A percentile compares a stretch with the other conserved stretches of the same genome.
phyloP scores from a whole-genome alignment of 2,329 filamentous ascomycete species.

The Colletotrichum chlorophyti region DNA sequence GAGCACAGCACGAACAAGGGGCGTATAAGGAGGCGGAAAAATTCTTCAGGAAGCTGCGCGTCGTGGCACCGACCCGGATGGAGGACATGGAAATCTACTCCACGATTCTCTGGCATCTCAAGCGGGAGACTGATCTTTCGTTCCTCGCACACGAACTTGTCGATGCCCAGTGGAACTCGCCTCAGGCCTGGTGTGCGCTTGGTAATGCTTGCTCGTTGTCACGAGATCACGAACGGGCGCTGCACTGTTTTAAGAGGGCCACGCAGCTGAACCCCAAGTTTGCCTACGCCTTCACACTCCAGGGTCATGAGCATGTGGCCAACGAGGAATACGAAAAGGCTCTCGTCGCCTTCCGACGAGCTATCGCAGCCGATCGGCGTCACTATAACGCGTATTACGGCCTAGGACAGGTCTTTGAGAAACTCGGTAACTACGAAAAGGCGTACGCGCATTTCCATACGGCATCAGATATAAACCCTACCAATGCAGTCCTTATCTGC shows the following conservation, averaged over 20 bases:
- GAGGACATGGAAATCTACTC: conserved; percentile 99
- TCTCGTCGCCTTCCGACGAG: conserved; percentile 82
- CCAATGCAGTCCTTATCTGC: conserved; percentile 89
- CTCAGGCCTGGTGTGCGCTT: conserved; percentile 94
- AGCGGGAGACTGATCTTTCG: conserved; percentile 88
- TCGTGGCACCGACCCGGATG: conserved; percentile 80
- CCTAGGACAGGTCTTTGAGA: conserved; percentile 82
- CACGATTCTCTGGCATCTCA: conserved; percentile 98
- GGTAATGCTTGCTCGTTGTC: conserved; percentile 95
- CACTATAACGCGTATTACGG: conserved; percentile 99
- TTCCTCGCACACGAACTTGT: conserved; percentile 91
- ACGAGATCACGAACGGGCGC: conserved; percentile 90
- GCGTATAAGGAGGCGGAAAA: conserved; percentile 87
- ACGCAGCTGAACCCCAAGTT: conserved; percentile 90
- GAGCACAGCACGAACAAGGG: conserved; percentile 89
- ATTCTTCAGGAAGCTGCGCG: conserved; percentile 80
- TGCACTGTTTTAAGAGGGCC: conserved; percentile 92
- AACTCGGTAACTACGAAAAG: conserved; percentile 88
- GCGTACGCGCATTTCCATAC: conserved; percentile 91
- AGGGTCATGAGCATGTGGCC: conserved; percentile 93
- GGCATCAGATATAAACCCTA: conserved; percentile 88
- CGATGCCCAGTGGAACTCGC: conserved; percentile 85
- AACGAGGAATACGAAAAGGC: conserved; percentile 99
- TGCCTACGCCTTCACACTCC: conserved; percentile 93
- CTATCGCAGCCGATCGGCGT: conserved; percentile 83